Evolutionary conservation across 805 yeast species (phyloP), one percentile per base, ranked within the genome.

Genomic region (Cyberlindnera galapagoensis): DNA sequence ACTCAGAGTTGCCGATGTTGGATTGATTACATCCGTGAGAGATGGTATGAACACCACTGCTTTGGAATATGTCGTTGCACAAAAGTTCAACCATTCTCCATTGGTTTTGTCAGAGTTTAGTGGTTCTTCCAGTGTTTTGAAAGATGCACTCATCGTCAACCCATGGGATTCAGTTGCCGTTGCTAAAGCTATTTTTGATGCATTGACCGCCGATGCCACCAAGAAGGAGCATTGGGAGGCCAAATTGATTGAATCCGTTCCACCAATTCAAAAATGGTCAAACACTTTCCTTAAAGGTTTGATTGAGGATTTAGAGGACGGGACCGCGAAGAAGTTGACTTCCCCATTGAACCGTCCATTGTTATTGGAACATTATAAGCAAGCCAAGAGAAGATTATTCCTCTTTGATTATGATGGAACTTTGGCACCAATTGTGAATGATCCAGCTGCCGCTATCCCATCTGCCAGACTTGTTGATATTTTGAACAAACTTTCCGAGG

Each of bases 361-460:
- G 24, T 56, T 90, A 39, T 60, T 74, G 35, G 63, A 70, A 15
- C 69, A 71, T 36, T 92, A 85, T 56, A 56, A 69, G 28, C 44
- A 55, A 15, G 75, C 96, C 0, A 40, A 71, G 21, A 70, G 81
- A 46, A 70, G 97, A 40, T 60, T 92, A 37, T 86, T 92, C 47
- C 57, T 92, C 47, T 88, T 92, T 60, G 99, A 92, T 60, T 92
- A 92, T 55, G 99, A 92, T 55, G 99, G 99, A 18, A 92, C 99
- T 2, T 66, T 92, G 45, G 86, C 98, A 0, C 97, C 97, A 10
- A 92, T 92, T 51, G 98, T 92, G 4, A 72, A 76, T 24, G 97
- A 92, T 47, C 99, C 99, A 2, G 86, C 90, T n/a, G 97, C 97
- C 0, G 98, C 98, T 0, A 82, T 92, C 25, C 98, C 99, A 3